phyloP scores from a whole-genome alignment of 208 protist species.

The Leishmania aethiopica region DNA sequence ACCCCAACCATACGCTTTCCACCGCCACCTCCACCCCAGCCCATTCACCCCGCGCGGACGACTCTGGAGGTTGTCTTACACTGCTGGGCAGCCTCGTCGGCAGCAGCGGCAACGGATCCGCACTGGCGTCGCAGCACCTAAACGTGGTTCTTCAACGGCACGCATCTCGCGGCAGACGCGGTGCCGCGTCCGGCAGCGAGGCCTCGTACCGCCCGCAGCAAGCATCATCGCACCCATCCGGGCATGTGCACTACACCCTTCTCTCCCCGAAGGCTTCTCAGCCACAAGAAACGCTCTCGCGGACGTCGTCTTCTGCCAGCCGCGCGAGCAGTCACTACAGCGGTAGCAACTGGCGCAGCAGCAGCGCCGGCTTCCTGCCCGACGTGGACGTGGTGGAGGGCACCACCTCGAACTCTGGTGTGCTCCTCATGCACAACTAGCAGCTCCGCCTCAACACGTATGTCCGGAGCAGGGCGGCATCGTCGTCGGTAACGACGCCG shows the following conservation, averaged over 20 bases:
- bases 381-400: conserved; percentile 14
- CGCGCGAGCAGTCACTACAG: conserved; percentile 2
- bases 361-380: neutral
- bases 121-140: neutral
- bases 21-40: neutral
- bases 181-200: neutral
- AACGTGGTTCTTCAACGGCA: neutral
- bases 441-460: conserved; percentile 10
- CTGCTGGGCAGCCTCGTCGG: neutral
- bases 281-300: neutral
- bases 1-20: conserved; percentile 12
- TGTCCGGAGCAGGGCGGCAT: neutral
- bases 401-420: conserved; percentile 12
- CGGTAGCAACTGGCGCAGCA: neutral
- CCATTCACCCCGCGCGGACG: neutral
- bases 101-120: neutral
- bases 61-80: neutral
- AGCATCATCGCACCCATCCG: neutral
- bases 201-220: neutral
- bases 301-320: conserved; percentile 5
- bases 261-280: neutral
- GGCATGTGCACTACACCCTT: neutral
- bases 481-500: conserved; percentile 1
- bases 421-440: conserved; percentile 6
- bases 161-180: neutral